These are phyloP conservation scores for Seiridium unicorne DNA, from an alignment of 2,329 filamentous ascomycete species.

Conservation along the genomic window DNA sequence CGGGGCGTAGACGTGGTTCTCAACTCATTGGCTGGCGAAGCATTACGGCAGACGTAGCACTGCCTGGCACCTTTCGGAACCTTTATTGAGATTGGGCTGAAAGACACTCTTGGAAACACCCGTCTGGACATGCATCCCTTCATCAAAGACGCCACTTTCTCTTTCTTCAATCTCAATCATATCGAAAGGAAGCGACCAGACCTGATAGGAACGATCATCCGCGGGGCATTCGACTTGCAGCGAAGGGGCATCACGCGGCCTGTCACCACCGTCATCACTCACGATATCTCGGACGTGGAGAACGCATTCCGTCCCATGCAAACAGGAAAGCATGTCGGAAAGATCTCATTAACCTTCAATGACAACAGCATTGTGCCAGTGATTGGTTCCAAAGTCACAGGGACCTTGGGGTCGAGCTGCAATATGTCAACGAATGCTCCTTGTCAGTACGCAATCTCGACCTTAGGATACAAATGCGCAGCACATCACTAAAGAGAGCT, in stretches of 20 bases:
- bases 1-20: slow-evolving; percentile 7
- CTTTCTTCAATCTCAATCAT: slow-evolving; percentile 12
- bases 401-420: too few species aligned
- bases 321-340: slow-evolving; percentile 30
- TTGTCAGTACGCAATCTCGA: too few species aligned
- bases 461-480: too few species aligned
- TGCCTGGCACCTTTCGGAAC: slow-evolving; percentile 25
- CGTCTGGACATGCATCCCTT: slow-evolving; percentile 32
- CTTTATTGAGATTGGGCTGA: slow-evolving; percentile 27
- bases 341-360: slow-evolving; percentile 23
- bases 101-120: slow-evolving; percentile 24
- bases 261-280: neutral
- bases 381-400: too few species aligned
- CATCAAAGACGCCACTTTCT: slow-evolving; percentile 9
- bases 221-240: neutral
- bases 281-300: slow-evolving; percentile 11
- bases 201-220: neutral
- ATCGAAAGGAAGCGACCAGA: neutral
- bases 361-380: too few species aligned
- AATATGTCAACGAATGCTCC: too few species aligned
- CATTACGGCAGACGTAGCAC: slow-evolving; percentile 21
- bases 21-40: slow-evolving; percentile 1
- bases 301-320: slow-evolving; percentile 25
- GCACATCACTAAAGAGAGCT: too few species aligned
- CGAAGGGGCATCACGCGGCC: neutral